Evolutionary conservation across 306 rosid species (phyloP), one percentile per base, ranked within the genome.

Genomic region (Pueraria montana): DNA sequence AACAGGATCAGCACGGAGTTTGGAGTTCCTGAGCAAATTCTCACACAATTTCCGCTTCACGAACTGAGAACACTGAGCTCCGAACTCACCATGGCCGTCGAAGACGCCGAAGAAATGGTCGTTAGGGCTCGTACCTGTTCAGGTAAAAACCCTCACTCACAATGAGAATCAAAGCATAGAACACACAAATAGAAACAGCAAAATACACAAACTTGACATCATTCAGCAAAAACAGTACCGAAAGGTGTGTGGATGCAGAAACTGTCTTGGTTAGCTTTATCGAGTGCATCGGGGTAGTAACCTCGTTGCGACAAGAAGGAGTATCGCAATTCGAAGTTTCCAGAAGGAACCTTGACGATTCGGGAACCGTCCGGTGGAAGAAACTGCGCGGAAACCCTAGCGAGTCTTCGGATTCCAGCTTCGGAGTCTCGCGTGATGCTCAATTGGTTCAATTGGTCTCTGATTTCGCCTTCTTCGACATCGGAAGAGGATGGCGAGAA

Each of bases 191-290:
- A 23, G 36, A 59, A 59, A 13, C 3, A 27, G 20, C 40, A 0
- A 63, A 30, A 8, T 23, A 17, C 67, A 26, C 11, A 26, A 8
- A 27, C 6, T 30, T 16, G 1, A 6, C n/a, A n/a, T n/a, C n/a
- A n/a, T n/a, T n/a, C n/a, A 6, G 11, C 0, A 2, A 2, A 0
- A 32, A 64, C 5, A 64, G 71, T 64, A 7, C 99, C 99, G 23
- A 94, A 92, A 0, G 98, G 99, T 0, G 97, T 96, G 81, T 96
- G 97, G 72, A 96, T 94, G 81, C 97, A 92, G 78, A 94, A 96
- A 78, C 99, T 96, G 71, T 94, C 99, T 75, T 96, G 99, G 81
- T 96, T 96, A 0, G 98, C 98, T 87, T 96, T 96, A 81, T 96
- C 99, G 1, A 96, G 93, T 20, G 99, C 98, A 83, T 96, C 98